Evolutionary conservation across 2,329 filamentous ascomycete species (phyloP).

Genomic region (Colletotrichum sp.): DNA sequence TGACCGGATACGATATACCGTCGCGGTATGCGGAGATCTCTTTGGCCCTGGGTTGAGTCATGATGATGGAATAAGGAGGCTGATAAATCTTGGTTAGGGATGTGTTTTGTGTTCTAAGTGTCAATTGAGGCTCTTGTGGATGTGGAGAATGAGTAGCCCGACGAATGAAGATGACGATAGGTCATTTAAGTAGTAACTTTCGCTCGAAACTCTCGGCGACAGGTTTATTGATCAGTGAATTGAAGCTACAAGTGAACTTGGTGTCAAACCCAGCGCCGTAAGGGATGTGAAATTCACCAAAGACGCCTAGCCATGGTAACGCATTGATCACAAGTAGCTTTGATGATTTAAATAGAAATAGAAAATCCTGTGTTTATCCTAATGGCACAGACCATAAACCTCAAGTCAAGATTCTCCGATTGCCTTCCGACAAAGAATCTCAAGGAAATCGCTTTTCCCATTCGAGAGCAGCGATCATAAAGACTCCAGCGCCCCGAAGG

Average conservation of each 20-base stretch:
- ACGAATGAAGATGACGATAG: neutral
- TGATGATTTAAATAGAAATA: neutral
- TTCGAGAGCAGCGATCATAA: constrained; percentile 32
- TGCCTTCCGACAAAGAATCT: neutral
- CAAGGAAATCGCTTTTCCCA: constrained; percentile 24
- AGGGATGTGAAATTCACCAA: neutral
- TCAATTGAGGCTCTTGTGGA: neutral
- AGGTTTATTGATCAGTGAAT: neutral
- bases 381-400: neutral
- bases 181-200: neutral
- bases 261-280: neutral
- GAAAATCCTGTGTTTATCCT: neutral
- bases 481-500: constrained; percentile 32
- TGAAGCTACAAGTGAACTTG: neutral
- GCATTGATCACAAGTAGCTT: neutral
- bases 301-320: neutral
- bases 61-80: neutral
- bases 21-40: neutral
- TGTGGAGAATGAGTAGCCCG: neutral
- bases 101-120: neutral
- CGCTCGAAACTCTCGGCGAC: accelerated
- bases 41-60: neutral
- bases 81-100: neutral
- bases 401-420: neutral
- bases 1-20: neutral